phyloP scores from a whole-genome alignment of 2,329 filamentous ascomycete species.

The Scytalidium lignicola region DNA sequence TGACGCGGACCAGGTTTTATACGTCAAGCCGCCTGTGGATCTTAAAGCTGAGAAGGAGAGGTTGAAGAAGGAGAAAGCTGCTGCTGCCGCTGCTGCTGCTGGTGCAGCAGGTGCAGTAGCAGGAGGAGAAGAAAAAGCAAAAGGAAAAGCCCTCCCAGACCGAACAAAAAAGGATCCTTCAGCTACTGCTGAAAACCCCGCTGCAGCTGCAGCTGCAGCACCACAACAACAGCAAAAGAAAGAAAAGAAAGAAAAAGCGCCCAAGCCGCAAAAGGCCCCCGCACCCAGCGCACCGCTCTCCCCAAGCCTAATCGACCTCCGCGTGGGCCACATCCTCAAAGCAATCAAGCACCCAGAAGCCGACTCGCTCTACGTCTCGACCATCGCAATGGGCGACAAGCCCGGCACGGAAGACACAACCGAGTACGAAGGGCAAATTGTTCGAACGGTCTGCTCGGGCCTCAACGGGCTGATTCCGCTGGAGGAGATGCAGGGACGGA shows the following conservation, averaged over 20 bases:
- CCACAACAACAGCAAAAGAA: constrained; percentile 57
- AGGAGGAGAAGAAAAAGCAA: constrained; percentile 41
- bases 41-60: constrained; percentile 94
- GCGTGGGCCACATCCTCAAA: constrained; percentile 96
- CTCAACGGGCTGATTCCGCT: constrained; percentile 89
- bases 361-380: constrained; percentile 91
- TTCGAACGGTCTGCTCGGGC: constrained; percentile 94
- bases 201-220: constrained; percentile 31
- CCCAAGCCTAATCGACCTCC: constrained; percentile 80
- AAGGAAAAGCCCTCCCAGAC: constrained; percentile 27
- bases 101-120: constrained; percentile 51
- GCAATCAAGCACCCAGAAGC: constrained; percentile 94
- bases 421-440: constrained; percentile 86
- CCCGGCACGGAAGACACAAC: constrained; percentile 82
- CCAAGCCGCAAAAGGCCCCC: constrained; percentile 65
- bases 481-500: constrained; percentile 94
- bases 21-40: constrained; percentile 83
- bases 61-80: constrained; percentile 92
- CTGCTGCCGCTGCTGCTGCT: constrained; percentile 51
- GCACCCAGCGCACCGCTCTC: constrained; percentile 71
- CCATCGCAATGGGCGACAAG: constrained; percentile 88
- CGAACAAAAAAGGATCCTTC: constrained; percentile 34
- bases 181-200: constrained; percentile 39
- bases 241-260: constrained; percentile 86
- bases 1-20: constrained; percentile 74